Percentiles rank a stretch among this genome's conserved stretches.
Conservation (phyloP, 192 early-diverging fungal species). For the Dissophora globulifera region DNA sequence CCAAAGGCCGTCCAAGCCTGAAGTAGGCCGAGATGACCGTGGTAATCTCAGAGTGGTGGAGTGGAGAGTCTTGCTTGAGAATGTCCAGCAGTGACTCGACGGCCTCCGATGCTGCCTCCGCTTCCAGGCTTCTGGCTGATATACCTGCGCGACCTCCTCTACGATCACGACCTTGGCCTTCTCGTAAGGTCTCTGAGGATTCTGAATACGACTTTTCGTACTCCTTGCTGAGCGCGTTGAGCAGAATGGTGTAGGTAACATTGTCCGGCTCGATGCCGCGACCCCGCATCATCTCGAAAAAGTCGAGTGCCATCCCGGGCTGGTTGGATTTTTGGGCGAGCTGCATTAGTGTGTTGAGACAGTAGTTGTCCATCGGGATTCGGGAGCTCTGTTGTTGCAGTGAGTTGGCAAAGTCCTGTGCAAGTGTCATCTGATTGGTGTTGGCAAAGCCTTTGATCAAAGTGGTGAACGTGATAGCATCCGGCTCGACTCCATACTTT, state of each 20-base stretch:
- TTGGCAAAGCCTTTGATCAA: conserved; percentile 48
- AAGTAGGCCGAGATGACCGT: conserved; percentile 37
- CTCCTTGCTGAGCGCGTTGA: conserved; percentile 33
- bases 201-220: not conserved
- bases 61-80: conserved; percentile 14
- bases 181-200: not conserved
- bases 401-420: conserved; percentile 41
- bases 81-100: conserved; percentile 31
- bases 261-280: conserved; percentile 35
- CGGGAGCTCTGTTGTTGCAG: conserved; percentile 23
- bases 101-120: conserved; percentile 8
- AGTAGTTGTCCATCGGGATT: conserved; percentile 31
- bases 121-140: not conserved
- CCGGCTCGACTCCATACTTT: conserved; percentile 45
- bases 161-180: not conserved
- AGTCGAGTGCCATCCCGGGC: conserved; percentile 43
- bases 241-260: conserved; percentile 31
- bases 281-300: conserved; percentile 50
- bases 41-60: conserved; percentile 34
- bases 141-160: not conserved
- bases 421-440: conserved; percentile 17
- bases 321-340: conserved; percentile 42
- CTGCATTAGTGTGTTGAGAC: conserved; percentile 44
- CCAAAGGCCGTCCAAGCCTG: conserved; percentile 31
- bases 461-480: conserved; percentile 34